Conservation (phyloP, 352 stramenopile genomes). For the Phytopythium chamaehyphon region DNA sequence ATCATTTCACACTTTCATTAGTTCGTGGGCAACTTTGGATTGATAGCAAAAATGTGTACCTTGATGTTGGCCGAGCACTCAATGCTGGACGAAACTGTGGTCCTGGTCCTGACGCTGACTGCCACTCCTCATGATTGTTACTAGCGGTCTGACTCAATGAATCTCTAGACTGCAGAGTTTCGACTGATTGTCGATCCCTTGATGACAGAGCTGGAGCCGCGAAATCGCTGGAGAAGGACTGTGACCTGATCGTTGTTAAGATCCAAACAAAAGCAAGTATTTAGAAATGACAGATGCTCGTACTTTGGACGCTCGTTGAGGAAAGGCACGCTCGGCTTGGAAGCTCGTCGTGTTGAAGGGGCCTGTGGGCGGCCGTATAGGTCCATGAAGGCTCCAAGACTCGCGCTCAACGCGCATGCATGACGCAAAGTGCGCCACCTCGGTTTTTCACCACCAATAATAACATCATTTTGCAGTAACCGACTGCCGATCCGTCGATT, state of each 20-base stretch:
- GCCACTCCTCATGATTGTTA: not conserved
- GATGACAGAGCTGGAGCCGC: constrained; percentile 9
- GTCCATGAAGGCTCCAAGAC: constrained; percentile 22
- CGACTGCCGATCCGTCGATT: not conserved
- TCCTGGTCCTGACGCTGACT: not conserved
- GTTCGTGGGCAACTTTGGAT: no score
- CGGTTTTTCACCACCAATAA: constrained; percentile 8
- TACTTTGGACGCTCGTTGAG: constrained; percentile 38
- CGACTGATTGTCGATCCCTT: not conserved
- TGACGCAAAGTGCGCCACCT: constrained; percentile 4
- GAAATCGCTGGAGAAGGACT: constrained; percentile 26
- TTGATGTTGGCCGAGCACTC: no score
- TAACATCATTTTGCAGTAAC: constrained; percentile 6
- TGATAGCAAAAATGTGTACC: not conserved
- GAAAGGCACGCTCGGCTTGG: constrained; percentile 24
- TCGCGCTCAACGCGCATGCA: no score
- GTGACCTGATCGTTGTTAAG: constrained; percentile 17
- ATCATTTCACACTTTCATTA: not conserved
- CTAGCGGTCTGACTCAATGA: no score
- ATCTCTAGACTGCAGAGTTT: no score
- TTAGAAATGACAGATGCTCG: not conserved
- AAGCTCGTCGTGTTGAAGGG: constrained; percentile 9
- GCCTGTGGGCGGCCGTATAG: constrained; percentile 35
- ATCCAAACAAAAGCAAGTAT: no score
- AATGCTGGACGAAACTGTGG: no score